Percentiles rank a stretch among this genome's conserved stretches.
These are phyloP conservation scores for Argentina anserina DNA, from an alignment of 306 rosid genomes.

Conservation along the genomic window DNA sequence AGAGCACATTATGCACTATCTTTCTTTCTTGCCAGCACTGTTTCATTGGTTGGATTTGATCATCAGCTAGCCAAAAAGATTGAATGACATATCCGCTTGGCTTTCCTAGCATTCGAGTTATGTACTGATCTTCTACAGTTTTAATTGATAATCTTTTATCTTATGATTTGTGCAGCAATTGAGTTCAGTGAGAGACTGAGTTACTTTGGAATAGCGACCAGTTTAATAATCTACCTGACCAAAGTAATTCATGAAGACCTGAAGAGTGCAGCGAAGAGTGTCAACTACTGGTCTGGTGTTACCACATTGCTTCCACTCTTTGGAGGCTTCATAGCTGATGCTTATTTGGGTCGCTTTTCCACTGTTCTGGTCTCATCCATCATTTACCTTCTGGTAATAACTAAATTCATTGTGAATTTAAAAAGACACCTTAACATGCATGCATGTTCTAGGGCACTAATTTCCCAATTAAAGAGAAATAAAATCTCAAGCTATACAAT, in stretches of 20 bases:
- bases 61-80: not conserved
- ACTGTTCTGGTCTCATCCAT: constrained; percentile 59
- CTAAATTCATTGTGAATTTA: not conserved
- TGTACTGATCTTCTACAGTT: not conserved
- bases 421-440: not conserved
- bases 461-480: not conserved
- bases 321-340: constrained; percentile 93
- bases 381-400: constrained; percentile 64
- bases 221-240: constrained; percentile 76
- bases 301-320: constrained; percentile 80
- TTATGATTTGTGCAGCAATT: constrained; percentile 52
- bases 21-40: not conserved
- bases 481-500: not conserved
- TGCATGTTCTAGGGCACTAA: not conserved
- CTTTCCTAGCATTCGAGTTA: not conserved
- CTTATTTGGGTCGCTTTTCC: constrained; percentile 77
- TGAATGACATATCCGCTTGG: not conserved
- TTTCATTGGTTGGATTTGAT: not conserved
- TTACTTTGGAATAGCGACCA: constrained; percentile 80
- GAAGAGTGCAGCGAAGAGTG: constrained; percentile 75
- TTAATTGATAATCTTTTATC: not conserved
- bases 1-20: not conserved
- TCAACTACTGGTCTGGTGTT: constrained; percentile 85
- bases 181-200: constrained; percentile 93
- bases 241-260: constrained; percentile 73